phyloP scores from a whole-genome alignment of 768 basidiomycete genomes.

The Peribolospora kevripleyi region DNA sequence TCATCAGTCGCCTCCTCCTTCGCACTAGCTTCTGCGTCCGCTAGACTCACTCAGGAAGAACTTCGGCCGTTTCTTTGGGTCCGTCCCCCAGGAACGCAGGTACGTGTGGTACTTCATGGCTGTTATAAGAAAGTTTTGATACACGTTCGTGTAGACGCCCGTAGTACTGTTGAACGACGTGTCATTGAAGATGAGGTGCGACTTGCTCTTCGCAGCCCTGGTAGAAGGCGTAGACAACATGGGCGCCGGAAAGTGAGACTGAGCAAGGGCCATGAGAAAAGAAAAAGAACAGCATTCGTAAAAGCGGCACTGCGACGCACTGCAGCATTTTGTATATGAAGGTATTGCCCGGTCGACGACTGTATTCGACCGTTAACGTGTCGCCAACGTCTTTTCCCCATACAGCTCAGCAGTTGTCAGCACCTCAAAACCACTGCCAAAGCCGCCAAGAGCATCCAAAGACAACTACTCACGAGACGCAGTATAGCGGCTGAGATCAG shows the following conservation, averaged over 20 bases:
- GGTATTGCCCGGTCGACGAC: slow-evolving; percentile 35
- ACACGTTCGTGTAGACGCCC: slow-evolving; percentile 54
- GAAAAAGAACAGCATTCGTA: neutral
- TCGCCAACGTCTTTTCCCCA: slow-evolving; percentile 32
- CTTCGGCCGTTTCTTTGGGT: slow-evolving; percentile 8
- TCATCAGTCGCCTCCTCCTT: too few species aligned
- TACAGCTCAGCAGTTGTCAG: neutral
- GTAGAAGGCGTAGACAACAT: slow-evolving; percentile 3
- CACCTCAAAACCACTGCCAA: neutral
- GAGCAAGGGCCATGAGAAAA: neutral
- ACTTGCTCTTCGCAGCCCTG: slow-evolving; percentile 46
- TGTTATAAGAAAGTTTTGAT: slow-evolving; percentile 55
- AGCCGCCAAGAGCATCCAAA: neutral
- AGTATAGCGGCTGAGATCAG: slow-evolving; percentile 27
- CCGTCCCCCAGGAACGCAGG: slow-evolving; percentile 24
- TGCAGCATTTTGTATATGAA: slow-evolving; percentile 52
- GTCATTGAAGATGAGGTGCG: slow-evolving; percentile 62
- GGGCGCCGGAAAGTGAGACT: neutral
- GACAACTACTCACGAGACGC: slow-evolving; percentile 26
- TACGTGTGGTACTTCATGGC: slow-evolving; percentile 76
- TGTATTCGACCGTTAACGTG: slow-evolving; percentile 45
- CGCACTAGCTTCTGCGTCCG: neutral
- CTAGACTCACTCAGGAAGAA: slow-evolving; percentile 24
- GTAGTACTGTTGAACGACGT: slow-evolving; percentile 36
- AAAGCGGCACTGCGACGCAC: slow-evolving; percentile 23